phyloP scores from a whole-genome alignment of 2,329 filamentous ascomycete genomes.

The Thielaviopsis populi region DNA sequence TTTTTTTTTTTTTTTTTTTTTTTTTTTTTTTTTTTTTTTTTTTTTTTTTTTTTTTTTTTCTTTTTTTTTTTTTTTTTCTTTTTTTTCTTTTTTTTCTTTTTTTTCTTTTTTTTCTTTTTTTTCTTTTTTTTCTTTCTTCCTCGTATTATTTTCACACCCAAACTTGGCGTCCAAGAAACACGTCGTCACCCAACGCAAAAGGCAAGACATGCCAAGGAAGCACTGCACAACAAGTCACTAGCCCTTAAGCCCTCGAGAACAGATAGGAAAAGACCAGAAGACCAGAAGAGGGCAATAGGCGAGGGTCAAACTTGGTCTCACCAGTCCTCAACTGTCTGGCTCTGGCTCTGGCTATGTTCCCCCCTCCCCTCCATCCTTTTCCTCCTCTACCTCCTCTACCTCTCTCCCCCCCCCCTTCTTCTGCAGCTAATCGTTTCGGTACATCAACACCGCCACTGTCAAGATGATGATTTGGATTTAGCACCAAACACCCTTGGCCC shows the following conservation, averaged over 20 bases:
- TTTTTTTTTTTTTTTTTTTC: too few relatives aligned
- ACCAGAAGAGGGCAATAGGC: too few relatives aligned
- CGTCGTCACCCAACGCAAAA: constrained; percentile 4
- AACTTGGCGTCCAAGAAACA: not conserved
- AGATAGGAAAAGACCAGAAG: too few relatives aligned
- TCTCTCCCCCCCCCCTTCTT: not conserved
- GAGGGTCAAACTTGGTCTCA: not conserved
- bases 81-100: not conserved
- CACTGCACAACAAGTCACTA: not conserved
- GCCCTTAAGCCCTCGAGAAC: not conserved
- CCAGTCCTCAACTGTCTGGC: not conserved
- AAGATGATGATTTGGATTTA: not conserved
- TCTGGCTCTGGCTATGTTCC: not conserved
- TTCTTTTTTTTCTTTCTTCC: not conserved
- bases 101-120: not conserved
- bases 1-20: too few relatives aligned
- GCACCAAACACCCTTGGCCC: not conserved
- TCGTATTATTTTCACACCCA: not conserved
- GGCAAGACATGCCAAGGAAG: constrained; percentile 5
- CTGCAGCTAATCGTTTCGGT: not conserved
- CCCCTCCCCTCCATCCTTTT: not conserved
- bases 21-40: too few relatives aligned
- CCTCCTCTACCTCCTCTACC: not conserved
- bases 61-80: too few relatives aligned
- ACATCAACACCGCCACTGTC: constrained; percentile 1